Percentiles rank a stretch among this genome's conserved stretches.
Conservation (phyloP, 345 rosid species). For the Physaria fendleri region DNA sequence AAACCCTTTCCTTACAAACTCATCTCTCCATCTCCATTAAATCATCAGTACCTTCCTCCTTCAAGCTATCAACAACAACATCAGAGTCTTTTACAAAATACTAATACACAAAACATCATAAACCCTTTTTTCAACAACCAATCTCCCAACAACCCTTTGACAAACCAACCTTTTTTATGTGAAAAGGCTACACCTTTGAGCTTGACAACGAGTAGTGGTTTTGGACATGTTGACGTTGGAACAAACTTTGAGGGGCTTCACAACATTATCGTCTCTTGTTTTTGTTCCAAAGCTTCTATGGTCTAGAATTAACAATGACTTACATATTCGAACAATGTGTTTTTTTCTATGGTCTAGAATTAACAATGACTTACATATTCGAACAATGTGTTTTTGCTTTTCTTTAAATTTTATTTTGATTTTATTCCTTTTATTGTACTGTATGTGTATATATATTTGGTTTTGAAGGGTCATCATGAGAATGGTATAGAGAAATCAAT, state of each 20-base stretch:
- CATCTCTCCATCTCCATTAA: constrained; percentile 21
- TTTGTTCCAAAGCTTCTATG: constrained; percentile 8
- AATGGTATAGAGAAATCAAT: not conserved
- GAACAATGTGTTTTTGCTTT: constrained; percentile 1
- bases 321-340: constrained; percentile 12
- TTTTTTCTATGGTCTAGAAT: not conserved
- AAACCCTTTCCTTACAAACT: constrained; percentile 48
- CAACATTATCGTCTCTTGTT: constrained; percentile 37
- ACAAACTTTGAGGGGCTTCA: constrained; percentile 39
- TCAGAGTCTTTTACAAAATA: constrained; percentile 27
- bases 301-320: constrained; percentile 1
- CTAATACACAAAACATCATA: constrained; percentile 32
- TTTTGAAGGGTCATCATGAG: not conserved
- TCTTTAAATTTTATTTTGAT: not conserved
- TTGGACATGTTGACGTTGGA: constrained; percentile 17
- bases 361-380: constrained; percentile 10
- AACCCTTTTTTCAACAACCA: constrained; percentile 54
- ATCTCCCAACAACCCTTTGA: constrained; percentile 32
- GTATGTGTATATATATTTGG: not conserved
- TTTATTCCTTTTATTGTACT: not conserved
- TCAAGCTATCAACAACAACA: constrained; percentile 1
- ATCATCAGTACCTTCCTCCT: constrained; percentile 17
- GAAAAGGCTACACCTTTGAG: constrained; percentile 18
- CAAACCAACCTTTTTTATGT: constrained; percentile 13
- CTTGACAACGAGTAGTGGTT: constrained; percentile 12